Conservation (phyloP, 1,284 basidiomycete species). For the Golubevia sp. region DNA sequence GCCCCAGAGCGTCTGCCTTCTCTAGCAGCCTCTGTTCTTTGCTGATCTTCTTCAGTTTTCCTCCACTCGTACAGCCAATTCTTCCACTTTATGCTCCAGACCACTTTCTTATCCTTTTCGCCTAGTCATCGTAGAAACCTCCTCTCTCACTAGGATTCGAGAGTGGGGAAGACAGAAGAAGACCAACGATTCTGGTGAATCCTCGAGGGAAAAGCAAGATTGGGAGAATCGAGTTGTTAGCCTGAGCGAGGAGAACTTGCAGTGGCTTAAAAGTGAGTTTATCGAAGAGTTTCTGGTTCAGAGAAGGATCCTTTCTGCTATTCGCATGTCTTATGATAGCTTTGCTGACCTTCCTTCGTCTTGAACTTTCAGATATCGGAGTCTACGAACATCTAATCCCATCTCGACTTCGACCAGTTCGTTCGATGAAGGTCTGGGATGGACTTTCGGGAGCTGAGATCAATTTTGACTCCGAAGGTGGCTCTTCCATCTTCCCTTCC, state of each 20-base stretch:
- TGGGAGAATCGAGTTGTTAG: constrained; percentile 59
- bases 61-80: constrained; percentile 21
- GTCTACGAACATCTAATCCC: constrained; percentile 31
- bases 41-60: constrained; percentile 8
- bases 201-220: constrained; percentile 16
- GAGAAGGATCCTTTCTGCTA: too few relatives aligned
- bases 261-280: constrained; percentile 31
- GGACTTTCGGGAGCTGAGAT: constrained; percentile 48
- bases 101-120: constrained; percentile 4
- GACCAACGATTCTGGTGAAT: constrained; percentile 2
- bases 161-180: constrained; percentile 23
- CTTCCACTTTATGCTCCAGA: neutral
- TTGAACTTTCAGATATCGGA: constrained; percentile 23
- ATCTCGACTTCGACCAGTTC: constrained; percentile 33
- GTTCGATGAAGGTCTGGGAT: constrained; percentile 55
- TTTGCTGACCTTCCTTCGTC: neutral
- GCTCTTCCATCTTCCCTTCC: constrained; percentile 6
- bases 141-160: constrained; percentile 26
- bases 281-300: too few relatives aligned
- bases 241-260: constrained; percentile 46
- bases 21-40: too few relatives aligned
- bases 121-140: constrained; percentile 44
- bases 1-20: too few relatives aligned
- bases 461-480: constrained; percentile 35
- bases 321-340: too few relatives aligned